Evolutionary conservation across 2,329 filamentous ascomycete genomes (phyloP), one percentile per base, ranked within the genome.

Genomic region (Paecilomyces fulvus): DNA sequence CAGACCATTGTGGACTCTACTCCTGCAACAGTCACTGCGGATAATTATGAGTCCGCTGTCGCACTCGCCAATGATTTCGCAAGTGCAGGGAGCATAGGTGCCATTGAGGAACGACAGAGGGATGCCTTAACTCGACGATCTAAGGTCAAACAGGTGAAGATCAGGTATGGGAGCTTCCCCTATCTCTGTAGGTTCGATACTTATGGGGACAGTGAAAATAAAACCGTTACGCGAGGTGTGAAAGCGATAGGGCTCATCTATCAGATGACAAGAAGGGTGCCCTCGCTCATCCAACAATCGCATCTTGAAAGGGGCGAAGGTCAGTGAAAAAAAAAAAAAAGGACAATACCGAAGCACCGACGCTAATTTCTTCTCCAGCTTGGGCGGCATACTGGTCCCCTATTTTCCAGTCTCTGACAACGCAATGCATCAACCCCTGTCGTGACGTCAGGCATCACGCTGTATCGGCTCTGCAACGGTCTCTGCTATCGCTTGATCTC

Each of bases 301-400:
- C 92, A 96, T 65, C 83, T 97, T 1, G 94, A 96, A 68, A 87
- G 83, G 58, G 89, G 81, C 58, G 89, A 96, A 80, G 88, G 88
- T 89, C 73, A 59, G 78, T 62, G 49, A 30, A 49, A 48, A n/a
- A 2, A 43, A n/a, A 7, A 43, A n/a, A 2, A 43, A n/a, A 7
- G 20, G 33, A 17, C 37, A 43, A 17, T n/a, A 43, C 17, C 37
- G 37, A 43, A 43, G 14, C n/a, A 43, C 7, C 37, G n/a, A 43
- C 59, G 63, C 64, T 55, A 61, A 63, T 46, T 58, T 64, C 52
- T 55, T n/a, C 30, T 51, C n/a, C 60, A 89, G 94, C 94, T 12
- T 99, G 94, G 94, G 91, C 90, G 53, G 90, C 94, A 8, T 99
- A 99, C 71, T 99, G 94, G 94, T 86, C 92, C 12, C 94, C 92